Evolutionary conservation across 2,329 filamentous ascomycete species (phyloP).

Genomic region (Fusarium hostae): DNA sequence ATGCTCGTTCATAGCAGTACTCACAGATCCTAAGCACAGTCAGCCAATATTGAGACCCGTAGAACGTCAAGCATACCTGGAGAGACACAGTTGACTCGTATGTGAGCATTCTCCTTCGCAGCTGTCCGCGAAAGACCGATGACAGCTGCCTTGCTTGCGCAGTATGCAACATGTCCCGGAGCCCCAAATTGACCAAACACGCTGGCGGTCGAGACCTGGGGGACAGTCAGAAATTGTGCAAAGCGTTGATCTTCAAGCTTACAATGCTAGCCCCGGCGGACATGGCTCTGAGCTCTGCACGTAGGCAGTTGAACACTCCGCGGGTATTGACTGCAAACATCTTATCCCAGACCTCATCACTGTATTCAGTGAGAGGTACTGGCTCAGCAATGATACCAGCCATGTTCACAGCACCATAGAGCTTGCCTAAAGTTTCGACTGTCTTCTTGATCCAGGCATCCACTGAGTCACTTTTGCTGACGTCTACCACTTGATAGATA

Average conservation of each 20-base stretch:
- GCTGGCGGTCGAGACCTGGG: conserved; percentile 47
- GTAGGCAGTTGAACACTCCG: conserved; percentile 62
- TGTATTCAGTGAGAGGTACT: conserved; percentile 47
- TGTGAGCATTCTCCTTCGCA: conserved; percentile 42
- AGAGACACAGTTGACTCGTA: conserved; percentile 30
- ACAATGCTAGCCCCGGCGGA: conserved; percentile 44
- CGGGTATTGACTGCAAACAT: conserved; percentile 57
- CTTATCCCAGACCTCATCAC: conserved; percentile 55
- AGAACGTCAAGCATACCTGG: conserved; percentile 2
- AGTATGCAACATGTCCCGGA: conserved; percentile 45
- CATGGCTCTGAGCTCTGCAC: conserved; percentile 56
- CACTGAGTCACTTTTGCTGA: conserved; percentile 22
- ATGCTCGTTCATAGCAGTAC: conserved; percentile 28
- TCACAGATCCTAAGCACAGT: conserved; percentile 17
- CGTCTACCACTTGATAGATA: conserved; percentile 17
- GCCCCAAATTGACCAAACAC: conserved; percentile 46
- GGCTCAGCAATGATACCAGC: conserved; percentile 37
- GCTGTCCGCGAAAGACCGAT: conserved; percentile 46
- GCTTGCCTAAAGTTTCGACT: conserved; percentile 47
- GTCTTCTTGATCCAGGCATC: conserved; percentile 48
- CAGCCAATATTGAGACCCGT: fast-evolving
- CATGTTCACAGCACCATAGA: conserved; percentile 58
- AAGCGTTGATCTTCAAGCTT: conserved; percentile 42
- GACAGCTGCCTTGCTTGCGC: conserved; percentile 47
- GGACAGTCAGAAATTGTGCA: conserved; percentile 47